Conservation (phyloP, 108 stramenopile species). For the Cyclotella baltica region DNA sequence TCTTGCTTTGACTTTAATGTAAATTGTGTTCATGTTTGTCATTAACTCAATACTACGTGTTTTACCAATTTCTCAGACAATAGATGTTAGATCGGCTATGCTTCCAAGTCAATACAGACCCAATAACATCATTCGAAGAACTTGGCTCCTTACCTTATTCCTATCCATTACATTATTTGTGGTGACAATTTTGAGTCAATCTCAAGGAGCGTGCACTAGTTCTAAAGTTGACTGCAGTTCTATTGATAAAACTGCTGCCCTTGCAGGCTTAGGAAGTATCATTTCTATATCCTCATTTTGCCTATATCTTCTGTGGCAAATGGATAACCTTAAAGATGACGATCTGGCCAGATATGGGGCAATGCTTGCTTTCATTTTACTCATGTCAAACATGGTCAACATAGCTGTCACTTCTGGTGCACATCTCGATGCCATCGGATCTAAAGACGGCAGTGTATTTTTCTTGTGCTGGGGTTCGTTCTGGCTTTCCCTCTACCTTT, state of each 20-base stretch:
- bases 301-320: neutral
- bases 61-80: neutral
- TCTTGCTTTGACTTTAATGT: neutral
- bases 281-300: neutral
- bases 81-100: conserved; percentile 1
- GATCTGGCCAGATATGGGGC: neutral
- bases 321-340: neutral
- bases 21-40: neutral
- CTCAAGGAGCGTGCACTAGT: neutral
- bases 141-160: neutral
- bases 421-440: neutral
- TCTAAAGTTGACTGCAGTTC: neutral
- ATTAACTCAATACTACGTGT: too few relatives aligned
- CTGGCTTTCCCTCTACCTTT: neutral
- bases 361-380: neutral
- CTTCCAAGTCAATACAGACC: neutral
- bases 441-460: neutral
- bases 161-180: neutral
- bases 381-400: neutral
- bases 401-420: neutral
- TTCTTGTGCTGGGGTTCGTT: neutral
- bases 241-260: neutral
- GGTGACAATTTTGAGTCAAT: neutral
- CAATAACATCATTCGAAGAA: conserved; percentile 5
- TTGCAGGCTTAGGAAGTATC: neutral